Conservation (phyloP, 345 rosid genomes). For the Cardamine chenopodiifolia region DNA sequence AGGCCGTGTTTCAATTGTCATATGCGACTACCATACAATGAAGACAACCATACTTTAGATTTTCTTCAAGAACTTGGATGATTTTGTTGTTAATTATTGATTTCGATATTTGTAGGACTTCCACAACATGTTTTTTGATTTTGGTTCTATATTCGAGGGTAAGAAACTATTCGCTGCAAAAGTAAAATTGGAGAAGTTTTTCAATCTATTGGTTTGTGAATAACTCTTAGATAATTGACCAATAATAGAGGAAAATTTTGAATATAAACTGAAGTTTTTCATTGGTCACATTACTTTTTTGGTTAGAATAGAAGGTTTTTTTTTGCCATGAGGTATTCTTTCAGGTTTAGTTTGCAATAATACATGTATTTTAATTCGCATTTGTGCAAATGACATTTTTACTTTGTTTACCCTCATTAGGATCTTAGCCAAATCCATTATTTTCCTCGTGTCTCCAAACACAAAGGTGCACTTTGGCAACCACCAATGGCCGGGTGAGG, state of each 20-base stretch:
- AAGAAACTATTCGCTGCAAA: not conserved
- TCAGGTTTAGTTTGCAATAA: not conserved
- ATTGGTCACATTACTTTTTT: not conserved
- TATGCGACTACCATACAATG: constrained; percentile 41
- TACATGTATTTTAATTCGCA: not conserved
- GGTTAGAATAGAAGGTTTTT: no score
- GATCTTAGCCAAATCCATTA: no score
- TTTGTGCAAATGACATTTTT: not conserved
- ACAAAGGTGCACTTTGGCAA: no score
- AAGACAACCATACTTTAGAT: constrained; percentile 22
- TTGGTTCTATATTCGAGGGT: constrained; percentile 10
- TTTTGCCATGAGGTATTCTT: not conserved
- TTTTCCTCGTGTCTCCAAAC: no score
- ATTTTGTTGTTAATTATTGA: constrained; percentile 2
- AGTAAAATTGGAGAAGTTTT: not conserved
- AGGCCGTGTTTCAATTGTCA: constrained; percentile 43
- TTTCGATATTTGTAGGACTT: not conserved
- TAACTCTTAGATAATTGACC: not conserved
- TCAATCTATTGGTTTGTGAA: not conserved
- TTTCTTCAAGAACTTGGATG: not conserved
- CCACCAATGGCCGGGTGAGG: no score
- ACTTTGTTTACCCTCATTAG: no score
- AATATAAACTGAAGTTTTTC: not conserved
- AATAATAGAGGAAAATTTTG: not conserved
- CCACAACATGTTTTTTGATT: not conserved